Base-by-base conservation (phyloP, 2,329 filamentous ascomycete genomes). In the Ambrosiella beaveri region DNA sequence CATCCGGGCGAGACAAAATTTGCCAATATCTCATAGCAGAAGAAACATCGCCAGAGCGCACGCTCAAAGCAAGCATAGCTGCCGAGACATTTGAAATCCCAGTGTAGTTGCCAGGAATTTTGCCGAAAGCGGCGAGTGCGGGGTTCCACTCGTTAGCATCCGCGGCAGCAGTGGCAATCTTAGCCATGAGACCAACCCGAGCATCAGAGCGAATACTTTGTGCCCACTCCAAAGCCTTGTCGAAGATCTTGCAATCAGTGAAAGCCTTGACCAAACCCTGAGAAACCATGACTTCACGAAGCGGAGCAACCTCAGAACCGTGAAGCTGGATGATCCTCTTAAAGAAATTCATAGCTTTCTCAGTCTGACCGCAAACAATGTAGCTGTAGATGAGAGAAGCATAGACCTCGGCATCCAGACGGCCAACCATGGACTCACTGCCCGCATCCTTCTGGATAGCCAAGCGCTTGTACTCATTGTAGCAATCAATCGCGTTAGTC, bases 301-400 rank as follows among this genome's bases (percentile, higher is more conserved):
- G 76, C 9, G 80, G 76, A 17, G 73, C 71, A 56, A 80, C 75
- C 36, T 80, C 76, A 19, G 75, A 75, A 35, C 75, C 77, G 61
- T 79, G 84, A 67, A 75, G 76, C 19, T 77, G 73, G 13, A 86
- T 76, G 61, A 98, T 85, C 69, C 85, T 89, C 64, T 85, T 76
- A 67, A 93, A 84, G 69, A 98, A 97, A 66, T 85, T 87, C 69
- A 86, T 77, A 44, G 88, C 93, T 44, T 88, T 88, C 45, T 88
- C 83, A 40, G 85, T 71, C 70, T 91, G 87, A 65, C 87, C 86
- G 61, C 85, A 89, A 49, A 84, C 75, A 58, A 94, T 79, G 66
- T 97, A 97, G 1, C 89, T 89, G 64, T 88, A 87, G 70, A 97
- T 84, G 57, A 98, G 75, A n/a, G 91, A 79, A 27, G 90, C 88